Evolutionary conservation across 2,329 filamentous ascomycete genomes (phyloP).

Genomic region (Plectosphaerella plurivora): DNA sequence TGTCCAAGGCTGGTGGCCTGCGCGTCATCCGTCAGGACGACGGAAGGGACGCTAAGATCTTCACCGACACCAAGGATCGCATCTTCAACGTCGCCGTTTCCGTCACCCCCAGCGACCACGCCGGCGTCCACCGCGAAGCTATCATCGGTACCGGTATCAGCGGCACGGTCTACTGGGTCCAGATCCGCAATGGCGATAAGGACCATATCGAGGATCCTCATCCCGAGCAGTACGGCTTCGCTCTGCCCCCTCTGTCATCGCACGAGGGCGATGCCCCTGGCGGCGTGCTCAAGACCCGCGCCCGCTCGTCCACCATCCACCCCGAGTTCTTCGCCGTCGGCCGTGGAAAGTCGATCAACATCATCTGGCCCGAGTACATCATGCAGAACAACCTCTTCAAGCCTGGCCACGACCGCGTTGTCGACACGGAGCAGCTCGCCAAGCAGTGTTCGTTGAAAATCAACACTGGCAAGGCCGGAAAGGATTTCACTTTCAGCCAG

Average conservation of each 20-base stretch:
- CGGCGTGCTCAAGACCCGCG: constrained; percentile 91
- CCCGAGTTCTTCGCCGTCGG: constrained; percentile 94
- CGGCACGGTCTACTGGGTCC: constrained; percentile 94
- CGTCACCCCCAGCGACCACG: constrained; percentile 54
- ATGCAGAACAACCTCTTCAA: constrained; percentile 61
- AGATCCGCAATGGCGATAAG: constrained; percentile 70
- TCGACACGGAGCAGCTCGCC: constrained; percentile 84
- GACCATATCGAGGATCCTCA: constrained; percentile 75
- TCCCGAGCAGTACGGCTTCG: constrained; percentile 80
- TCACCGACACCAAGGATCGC: constrained; percentile 85
- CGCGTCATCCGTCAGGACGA: constrained; percentile 93
- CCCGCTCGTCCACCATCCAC: constrained; percentile 82
- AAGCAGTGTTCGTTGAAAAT: constrained; percentile 88
- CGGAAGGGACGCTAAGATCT: constrained; percentile 85
- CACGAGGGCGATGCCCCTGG: constrained; percentile 89
- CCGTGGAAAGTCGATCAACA: constrained; percentile 91
- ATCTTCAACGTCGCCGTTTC: constrained; percentile 92
- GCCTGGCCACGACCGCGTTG: constrained; percentile 59
- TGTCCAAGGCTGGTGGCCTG: constrained; percentile 88
- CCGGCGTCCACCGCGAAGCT: constrained; percentile 63
- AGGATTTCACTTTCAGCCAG: constrained; percentile 96
- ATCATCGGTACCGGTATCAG: constrained; percentile 92
- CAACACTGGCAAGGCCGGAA: constrained; percentile 94
- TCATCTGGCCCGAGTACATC: constrained; percentile 68
- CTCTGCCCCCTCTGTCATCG: constrained; percentile 79